These are phyloP conservation scores for Stylosanthes scabra DNA, from an alignment of 331 rosid genomes.

Conservation along the genomic window DNA sequence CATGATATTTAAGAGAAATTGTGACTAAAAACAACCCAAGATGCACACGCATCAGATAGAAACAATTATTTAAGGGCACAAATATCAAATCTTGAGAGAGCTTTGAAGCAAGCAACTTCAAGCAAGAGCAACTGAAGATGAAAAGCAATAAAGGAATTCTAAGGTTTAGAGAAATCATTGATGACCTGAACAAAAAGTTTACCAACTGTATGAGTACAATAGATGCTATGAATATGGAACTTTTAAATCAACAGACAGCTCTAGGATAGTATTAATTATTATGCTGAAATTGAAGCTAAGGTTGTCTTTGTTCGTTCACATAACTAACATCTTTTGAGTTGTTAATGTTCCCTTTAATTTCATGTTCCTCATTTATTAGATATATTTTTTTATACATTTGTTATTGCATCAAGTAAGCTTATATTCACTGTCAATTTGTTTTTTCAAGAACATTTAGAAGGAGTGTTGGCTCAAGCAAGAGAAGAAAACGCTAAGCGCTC, in stretches of 20 bases:
- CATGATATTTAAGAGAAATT: too few relatives aligned
- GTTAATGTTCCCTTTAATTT: slow-evolving; percentile 7
- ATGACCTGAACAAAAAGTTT: slow-evolving; percentile 82
- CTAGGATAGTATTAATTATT: slow-evolving; percentile 99
- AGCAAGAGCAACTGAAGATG: slow-evolving; percentile 69
- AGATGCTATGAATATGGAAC: slow-evolving; percentile 85
- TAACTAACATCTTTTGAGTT: not conserved
- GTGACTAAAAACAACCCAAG: too few relatives aligned
- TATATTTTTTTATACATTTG: slow-evolving; percentile 11
- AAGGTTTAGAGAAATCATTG: slow-evolving; percentile 69
- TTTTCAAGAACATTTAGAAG: slow-evolving; percentile 82
- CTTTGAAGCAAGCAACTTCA: slow-evolving; percentile 75
- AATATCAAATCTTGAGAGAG: slow-evolving; percentile 72
- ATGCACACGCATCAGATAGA: too few relatives aligned
- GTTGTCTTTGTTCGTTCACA: slow-evolving; percentile 39
- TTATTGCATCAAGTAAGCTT: slow-evolving; percentile 31
- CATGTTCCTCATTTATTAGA: not conserved
- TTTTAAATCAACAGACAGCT: slow-evolving; percentile 91
- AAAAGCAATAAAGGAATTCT: slow-evolving; percentile 59
- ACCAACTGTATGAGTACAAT: slow-evolving; percentile 64
- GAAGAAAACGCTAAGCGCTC: slow-evolving; percentile 66
- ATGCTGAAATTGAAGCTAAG: slow-evolving; percentile 99
- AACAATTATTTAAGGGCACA: slow-evolving; percentile 67
- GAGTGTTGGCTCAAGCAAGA: slow-evolving; percentile 73
- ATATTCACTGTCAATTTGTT: slow-evolving; percentile 31